Evolutionary conservation across 495 filamentous ascomycete species (phyloP), one percentile per base, ranked within the genome.

Genomic region (Hypoxylon fragiforme): DNA sequence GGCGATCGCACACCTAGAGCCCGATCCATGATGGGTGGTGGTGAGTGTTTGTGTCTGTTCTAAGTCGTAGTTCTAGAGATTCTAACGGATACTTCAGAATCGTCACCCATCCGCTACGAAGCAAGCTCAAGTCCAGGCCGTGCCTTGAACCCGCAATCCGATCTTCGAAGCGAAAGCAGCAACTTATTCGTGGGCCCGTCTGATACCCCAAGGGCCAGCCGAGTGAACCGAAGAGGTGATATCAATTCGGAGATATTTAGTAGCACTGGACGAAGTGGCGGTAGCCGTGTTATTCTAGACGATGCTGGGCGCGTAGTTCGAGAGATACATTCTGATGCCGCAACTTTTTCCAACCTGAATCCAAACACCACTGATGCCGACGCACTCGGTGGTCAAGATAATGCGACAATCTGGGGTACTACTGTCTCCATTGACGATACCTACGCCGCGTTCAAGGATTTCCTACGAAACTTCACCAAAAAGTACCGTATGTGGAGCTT

Each of bases 361-460:
- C 90, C 90, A 1, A 84, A 83, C 46, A 97, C 95, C 8, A 95
- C 91, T 1, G 94, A 99, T 66, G 91, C 91, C 0, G 87, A 97
- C 64, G 86, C 82, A 1, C 84, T 96, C 43, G 90, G 89, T 35
- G 91, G 91, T 7, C 80, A 77, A 52, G 88, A 85, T 31, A 86
- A 86, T 38, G 81, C 88, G 50, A 84, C 95, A 31, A 92, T 99
- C 50, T 99, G 95, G 95, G 94, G 95, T 65, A 97, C 94, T 38
- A 97, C 96, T 40, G 88, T 99, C 49, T 95, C 92, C 1, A 85
- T 97, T 34, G 84, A 87, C 45, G 91, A 99, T 68, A 89, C 91
- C 9, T 87, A 92, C 67, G 81, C 81, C 39, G 78, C 84, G 0
- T 95, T 96, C 78, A 91, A 91, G 52, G 91, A 92, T 49, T 98